Evolutionary conservation across 2,329 filamentous ascomycete species (phyloP).

Genomic region (Diplodia corticola): DNA sequence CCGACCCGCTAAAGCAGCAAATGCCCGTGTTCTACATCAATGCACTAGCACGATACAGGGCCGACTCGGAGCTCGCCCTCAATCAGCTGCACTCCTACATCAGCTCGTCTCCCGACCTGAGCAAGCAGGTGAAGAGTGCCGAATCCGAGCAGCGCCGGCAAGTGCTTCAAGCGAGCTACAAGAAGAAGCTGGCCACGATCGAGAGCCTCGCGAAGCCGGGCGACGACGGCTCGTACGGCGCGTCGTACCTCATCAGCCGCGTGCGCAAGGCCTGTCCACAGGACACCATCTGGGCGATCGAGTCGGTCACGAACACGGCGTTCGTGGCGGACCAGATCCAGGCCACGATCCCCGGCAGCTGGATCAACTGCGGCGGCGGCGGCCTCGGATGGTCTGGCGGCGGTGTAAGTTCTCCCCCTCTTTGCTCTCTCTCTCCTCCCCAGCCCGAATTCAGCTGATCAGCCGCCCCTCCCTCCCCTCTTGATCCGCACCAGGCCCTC

Average conservation of each 20-base stretch:
- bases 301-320: conserved; percentile 72
- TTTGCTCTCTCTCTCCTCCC: conserved; percentile 25
- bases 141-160: conserved; percentile 52
- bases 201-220: conserved; percentile 59
- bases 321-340: conserved; percentile 72
- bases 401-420: conserved; percentile 38
- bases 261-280: conserved; percentile 59
- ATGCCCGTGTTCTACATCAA: conserved; percentile 61
- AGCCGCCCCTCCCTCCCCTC: neutral
- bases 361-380: conserved; percentile 80
- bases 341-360: conserved; percentile 66
- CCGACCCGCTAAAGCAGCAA: conserved; percentile 65
- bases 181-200: conserved; percentile 61
- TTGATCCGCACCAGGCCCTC: conserved; percentile 53
- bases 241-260: conserved; percentile 57
- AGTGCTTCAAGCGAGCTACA: conserved; percentile 59
- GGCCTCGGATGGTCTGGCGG: conserved; percentile 81
- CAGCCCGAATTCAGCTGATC: no score
- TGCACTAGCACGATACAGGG: conserved; percentile 53
- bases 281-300: conserved; percentile 73
- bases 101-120: conserved; percentile 44
- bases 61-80: conserved; percentile 58
- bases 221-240: conserved; percentile 62
- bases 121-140: conserved; percentile 44
- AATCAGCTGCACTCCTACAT: conserved; percentile 69